These are phyloP conservation scores for Aspergillus phoenicis DNA, from an alignment of 2,329 filamentous ascomycete genomes.

Conservation along the genomic window DNA sequence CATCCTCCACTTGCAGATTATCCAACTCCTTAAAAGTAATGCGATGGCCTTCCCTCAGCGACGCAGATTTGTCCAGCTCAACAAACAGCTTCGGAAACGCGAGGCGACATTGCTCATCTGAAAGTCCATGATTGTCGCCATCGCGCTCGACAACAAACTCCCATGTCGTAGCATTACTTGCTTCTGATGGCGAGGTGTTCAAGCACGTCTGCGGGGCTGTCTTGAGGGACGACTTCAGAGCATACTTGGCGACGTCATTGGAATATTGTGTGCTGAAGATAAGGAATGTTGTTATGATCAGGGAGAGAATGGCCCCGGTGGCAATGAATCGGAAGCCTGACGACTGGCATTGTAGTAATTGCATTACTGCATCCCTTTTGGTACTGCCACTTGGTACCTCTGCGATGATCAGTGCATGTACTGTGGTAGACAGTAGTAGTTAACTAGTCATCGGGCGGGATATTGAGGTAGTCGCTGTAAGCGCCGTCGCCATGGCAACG, in stretches of 20 bases:
- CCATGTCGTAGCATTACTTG: constrained; percentile 26
- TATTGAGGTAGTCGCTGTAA: background rate
- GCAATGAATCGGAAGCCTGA: constrained; percentile 29
- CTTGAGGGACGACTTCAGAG: constrained; percentile 22
- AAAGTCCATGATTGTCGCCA: constrained; percentile 41
- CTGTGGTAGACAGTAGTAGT: too few relatives aligned
- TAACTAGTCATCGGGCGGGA: too few relatives aligned
- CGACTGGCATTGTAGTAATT: background rate
- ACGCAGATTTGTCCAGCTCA: constrained; percentile 40
- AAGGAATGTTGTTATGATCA: constrained; percentile 33
- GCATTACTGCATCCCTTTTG: background rate
- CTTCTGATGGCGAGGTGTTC: background rate
- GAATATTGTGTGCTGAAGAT: constrained; percentile 22
- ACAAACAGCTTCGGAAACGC: constrained; percentile 46
- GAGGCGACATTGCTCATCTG: constrained; percentile 38
- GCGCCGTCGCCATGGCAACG: constrained; percentile 4
- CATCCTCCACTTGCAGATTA: constrained; percentile 34
- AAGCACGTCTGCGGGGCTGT: constrained; percentile 8
- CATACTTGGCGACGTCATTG: constrained; percentile 24
- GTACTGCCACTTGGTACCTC: too few relatives aligned
- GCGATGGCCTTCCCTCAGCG: constrained; percentile 21
- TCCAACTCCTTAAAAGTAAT: constrained; percentile 41
- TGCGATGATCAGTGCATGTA: too few relatives aligned
- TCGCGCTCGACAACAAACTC: constrained; percentile 38
- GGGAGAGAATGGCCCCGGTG: constrained; percentile 29